Evolutionary conservation across 495 filamentous ascomycete species (phyloP).

Genomic region (Bathelium albidoporum): DNA sequence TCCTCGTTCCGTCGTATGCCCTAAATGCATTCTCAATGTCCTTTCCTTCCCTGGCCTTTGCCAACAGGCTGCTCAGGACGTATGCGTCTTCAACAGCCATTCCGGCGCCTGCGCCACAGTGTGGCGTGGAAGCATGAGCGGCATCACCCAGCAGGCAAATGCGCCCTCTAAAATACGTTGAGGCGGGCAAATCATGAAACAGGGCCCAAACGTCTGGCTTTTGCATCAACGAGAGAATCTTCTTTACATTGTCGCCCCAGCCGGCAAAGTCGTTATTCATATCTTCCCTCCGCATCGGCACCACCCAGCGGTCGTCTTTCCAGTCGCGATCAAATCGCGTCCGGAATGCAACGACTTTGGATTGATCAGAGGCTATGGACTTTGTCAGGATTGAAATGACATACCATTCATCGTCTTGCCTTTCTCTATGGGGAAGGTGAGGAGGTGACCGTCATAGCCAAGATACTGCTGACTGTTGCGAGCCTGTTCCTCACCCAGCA

Average conservation of each 20-base stretch:
- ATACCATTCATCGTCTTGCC: conserved; percentile 49
- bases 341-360: conserved; percentile 38
- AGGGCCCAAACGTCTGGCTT: conserved; percentile 52
- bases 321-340: conserved; percentile 32
- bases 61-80: conserved; percentile 47
- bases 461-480: conserved; percentile 46
- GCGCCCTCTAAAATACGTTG: conserved; percentile 43
- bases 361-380: neutral
- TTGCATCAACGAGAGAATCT: conserved; percentile 34
- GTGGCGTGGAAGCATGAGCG: conserved; percentile 59
- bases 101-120: conserved; percentile 59
- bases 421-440: conserved; percentile 57
- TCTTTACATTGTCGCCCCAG: conserved; percentile 42
- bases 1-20: conserved; percentile 50
- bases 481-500: conserved; percentile 43
- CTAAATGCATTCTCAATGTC: conserved; percentile 45
- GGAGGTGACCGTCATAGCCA: conserved; percentile 46
- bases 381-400: neutral
- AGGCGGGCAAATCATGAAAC: conserved; percentile 48
- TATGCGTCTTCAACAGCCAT: conserved; percentile 60
- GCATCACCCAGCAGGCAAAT: conserved; percentile 58
- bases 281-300: conserved; percentile 43
- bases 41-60: conserved; percentile 28
- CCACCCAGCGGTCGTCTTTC: conserved; percentile 48
- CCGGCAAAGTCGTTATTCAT: conserved; percentile 44